Evolutionary conservation across 2,329 filamentous ascomycete genomes (phyloP), one percentile per base, ranked within the genome.

Genomic region (Aureobasidium pullulans): DNA sequence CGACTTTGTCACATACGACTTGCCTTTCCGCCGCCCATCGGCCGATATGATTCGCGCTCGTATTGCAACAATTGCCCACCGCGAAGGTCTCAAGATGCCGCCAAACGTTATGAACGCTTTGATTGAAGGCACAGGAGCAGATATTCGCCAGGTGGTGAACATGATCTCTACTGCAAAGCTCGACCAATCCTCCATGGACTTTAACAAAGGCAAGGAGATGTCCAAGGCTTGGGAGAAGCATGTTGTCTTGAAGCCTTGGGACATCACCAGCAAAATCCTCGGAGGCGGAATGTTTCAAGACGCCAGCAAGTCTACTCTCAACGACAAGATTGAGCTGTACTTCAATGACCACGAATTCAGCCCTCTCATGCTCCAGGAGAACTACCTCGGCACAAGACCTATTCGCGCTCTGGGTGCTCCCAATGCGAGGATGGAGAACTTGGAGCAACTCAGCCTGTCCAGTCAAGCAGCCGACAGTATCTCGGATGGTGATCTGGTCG

Each of bases 311-410:
- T 79, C 89, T 3, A 96, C 90, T 0, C 77, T 99, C 37, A 97
- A 97, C 70, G 93, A 99, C 73, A 99, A 99, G 79, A 94, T 95
- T 63, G 93, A 99, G 74, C 84, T 99, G 1, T 99, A 99, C 73
- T 99, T 99, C 79, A 97, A 99, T 72, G 94, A 99, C 68, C 94
- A 99, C 69, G 94, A 99, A 68, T 96, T 97, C 75, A 96, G 91
- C 68, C 94, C 87, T 69, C 79, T 99, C 57, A 97, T 99, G 94
- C 85, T 99, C 48, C 94, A 99, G 71, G 95, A 99, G 73, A 99
- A 99, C 70, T 99, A 99, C 67, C 80, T 99, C 11, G 87, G 85
- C 63, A 91, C 90, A 1, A 89, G 86, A 62, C 94, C 94, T 3
- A 80, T 85, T 62, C 79, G 77, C 11, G 77, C 89, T 3, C 81